Evolutionary conservation across 306 rosid species (phyloP), one percentile per base, ranked within the genome.

Genomic region (Prosopis cineraria): DNA sequence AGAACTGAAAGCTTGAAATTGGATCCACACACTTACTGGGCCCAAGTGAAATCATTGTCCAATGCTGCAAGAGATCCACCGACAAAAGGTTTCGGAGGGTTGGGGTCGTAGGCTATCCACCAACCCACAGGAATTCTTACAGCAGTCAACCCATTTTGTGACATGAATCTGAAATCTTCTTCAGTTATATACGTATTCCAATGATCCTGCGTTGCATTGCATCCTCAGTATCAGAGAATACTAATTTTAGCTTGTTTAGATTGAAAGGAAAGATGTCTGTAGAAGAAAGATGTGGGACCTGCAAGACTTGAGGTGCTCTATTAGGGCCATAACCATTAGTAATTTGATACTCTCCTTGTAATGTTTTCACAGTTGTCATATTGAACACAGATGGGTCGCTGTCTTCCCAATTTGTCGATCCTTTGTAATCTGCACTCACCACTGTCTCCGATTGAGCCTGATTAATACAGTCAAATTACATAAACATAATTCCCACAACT

Each of bases 61-160:
- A 90, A 72, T 40, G 84, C 86, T 69, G 74, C 72, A 65, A 85
- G 60, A 29, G 95, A 88, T 27, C 93, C 92, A 4, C 88, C 81
- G 10, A 90, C 88, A 66, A 88, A 90, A 53, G 95, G 95, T 72
- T 75, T 85, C 4, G 92, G 92, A 11, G 95, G 95, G 22, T 68
- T 72, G 34, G 92, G 88, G 77, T 83, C 92, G 36, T 75, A 65
- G 2, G 91, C 88, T 63, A 88, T 87, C 90, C 95, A 90, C 95
- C 93, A 90, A 7, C 95, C 95, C 24, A 90, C 88, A 0, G 92
- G 95, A 47, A 90, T 78, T 68, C 95, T 85, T 17, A 88, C 95
- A 0, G 92, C 89, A 70, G 68, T 87, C 67, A 88, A 14, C 17
- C 96, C 91, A 52, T 78, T 90, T 27, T 73, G n/a, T 31, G 90